phyloP scores from a whole-genome alignment of 225 moss, liverwort and hornwort species.

The Takakia lepidozioides region DNA sequence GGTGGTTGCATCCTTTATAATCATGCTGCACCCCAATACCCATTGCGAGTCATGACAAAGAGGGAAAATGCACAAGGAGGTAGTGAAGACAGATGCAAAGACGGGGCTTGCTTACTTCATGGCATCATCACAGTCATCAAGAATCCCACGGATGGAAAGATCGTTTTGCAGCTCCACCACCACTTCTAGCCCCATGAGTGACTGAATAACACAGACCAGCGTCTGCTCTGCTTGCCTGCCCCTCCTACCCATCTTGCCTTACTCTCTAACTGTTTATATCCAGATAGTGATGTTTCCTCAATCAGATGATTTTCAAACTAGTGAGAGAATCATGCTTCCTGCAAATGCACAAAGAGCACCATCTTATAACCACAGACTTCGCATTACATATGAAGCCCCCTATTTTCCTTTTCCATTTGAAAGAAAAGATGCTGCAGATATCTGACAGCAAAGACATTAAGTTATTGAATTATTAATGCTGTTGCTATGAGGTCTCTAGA shows the following conservation, averaged over 20 bases:
- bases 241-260: slow-evolving; percentile 53
- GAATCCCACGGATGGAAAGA: slow-evolving; percentile 44
- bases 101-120: slow-evolving; percentile 27
- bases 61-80: not conserved
- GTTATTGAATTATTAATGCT: too few species aligned
- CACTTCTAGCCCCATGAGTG: slow-evolving; percentile 39
- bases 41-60: not conserved
- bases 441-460: too few species aligned
- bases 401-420: too few species aligned
- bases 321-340: too few species aligned
- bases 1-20: slow-evolving; percentile 36
- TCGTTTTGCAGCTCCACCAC: slow-evolving; percentile 63
- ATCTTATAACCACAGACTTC: too few species aligned
- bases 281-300: too few species aligned
- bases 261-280: too few species aligned
- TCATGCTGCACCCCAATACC: slow-evolving; percentile 27
- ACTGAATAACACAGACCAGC: slow-evolving; percentile 51
- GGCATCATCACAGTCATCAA: slow-evolving; percentile 62
- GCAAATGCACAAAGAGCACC: too few species aligned
- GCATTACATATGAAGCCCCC: too few species aligned
- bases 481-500: too few species aligned
- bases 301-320: too few species aligned
- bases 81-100: not conserved
- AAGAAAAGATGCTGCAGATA: too few species aligned
- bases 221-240: slow-evolving; percentile 45